These are phyloP conservation scores for Bremia lactucae DNA, from an alignment of 352 stramenopile species.

Conservation along the genomic window DNA sequence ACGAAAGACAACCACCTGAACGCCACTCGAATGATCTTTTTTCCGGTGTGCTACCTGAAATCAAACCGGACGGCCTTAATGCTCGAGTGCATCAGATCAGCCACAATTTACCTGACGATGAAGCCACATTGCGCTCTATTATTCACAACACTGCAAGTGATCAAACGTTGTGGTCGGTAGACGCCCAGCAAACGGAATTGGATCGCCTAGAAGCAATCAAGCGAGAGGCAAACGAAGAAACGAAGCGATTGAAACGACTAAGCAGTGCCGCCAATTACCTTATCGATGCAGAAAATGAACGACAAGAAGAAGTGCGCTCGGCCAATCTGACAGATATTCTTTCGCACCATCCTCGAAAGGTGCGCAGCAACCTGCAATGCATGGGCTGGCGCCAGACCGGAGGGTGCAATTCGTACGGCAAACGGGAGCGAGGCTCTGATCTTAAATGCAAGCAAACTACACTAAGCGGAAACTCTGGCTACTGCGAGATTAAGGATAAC, in stretches of 20 bases:
- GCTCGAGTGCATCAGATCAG: conserved; percentile 16
- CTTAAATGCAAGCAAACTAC: conserved; percentile 36
- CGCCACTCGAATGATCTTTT: conserved; percentile 9
- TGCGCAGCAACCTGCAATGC: conserved; percentile 36
- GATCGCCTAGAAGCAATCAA: conserved; percentile 26
- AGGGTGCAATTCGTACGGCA: conserved; percentile 31
- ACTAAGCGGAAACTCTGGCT: conserved; percentile 33
- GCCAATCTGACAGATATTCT: conserved; percentile 26
- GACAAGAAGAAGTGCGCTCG: conserved; percentile 26
- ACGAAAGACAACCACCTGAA: conserved; percentile 5
- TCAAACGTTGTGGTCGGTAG: conserved; percentile 13
- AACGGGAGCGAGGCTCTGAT: conserved; percentile 40
- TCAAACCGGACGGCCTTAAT: conserved; percentile 11
- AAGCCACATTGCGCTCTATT: conserved; percentile 7
- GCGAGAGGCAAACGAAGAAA: conserved; percentile 27
- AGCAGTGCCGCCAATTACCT: conserved; percentile 23
- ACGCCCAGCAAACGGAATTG: conserved; percentile 22
- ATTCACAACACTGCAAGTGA: conserved; percentile 11
- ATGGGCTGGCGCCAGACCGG: conserved; percentile 54
- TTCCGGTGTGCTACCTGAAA: conserved; percentile 11
- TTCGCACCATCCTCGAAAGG: conserved; percentile 16
- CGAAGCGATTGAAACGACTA: conserved; percentile 23
- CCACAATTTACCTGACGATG: conserved; percentile 6
- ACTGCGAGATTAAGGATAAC: conserved; percentile 52
- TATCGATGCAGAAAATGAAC: conserved; percentile 20